These are phyloP conservation scores for Erysiphe neolycopersici DNA, from an alignment of 2,329 filamentous ascomycete genomes.

Conservation along the genomic window DNA sequence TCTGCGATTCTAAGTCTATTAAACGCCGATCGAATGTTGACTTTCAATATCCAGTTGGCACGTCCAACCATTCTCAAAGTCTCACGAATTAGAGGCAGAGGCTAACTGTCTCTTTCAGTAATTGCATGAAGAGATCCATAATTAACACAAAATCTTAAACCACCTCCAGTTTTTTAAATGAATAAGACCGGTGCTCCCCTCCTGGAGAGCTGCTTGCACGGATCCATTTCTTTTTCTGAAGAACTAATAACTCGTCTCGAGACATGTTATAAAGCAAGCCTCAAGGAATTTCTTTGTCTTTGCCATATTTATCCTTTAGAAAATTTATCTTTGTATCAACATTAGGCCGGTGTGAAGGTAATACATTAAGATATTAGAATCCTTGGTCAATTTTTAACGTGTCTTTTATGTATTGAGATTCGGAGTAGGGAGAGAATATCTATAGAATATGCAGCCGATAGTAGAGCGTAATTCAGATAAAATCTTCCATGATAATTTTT, in stretches of 20 bases:
- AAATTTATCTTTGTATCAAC: no score
- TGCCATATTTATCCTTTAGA: no score
- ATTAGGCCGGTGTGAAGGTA: no score
- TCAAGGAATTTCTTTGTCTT: neutral
- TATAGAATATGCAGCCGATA: no score
- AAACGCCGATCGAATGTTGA: neutral
- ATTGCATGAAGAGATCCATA: conserved; percentile 1
- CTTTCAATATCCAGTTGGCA: neutral
- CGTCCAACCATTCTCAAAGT: neutral
- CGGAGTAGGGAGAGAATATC: no score
- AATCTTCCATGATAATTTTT: no score
- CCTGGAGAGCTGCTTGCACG: neutral
- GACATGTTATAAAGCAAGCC: neutral
- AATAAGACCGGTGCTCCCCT: neutral
- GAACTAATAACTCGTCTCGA: neutral
- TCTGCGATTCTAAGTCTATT: neutral
- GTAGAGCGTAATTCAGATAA: no score
- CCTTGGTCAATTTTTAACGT: no score
- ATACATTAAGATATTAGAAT: no score
- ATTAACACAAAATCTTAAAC: conserved; percentile 1
- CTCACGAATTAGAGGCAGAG: neutral
- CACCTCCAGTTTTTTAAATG: neutral
- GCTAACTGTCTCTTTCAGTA: conserved; percentile 1
- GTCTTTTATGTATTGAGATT: no score
- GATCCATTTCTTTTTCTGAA: conserved; percentile 1